These are phyloP conservation scores for Scenedesmus sp. DNA, from an alignment of 163 green algal species.

Conservation along the genomic window DNA sequence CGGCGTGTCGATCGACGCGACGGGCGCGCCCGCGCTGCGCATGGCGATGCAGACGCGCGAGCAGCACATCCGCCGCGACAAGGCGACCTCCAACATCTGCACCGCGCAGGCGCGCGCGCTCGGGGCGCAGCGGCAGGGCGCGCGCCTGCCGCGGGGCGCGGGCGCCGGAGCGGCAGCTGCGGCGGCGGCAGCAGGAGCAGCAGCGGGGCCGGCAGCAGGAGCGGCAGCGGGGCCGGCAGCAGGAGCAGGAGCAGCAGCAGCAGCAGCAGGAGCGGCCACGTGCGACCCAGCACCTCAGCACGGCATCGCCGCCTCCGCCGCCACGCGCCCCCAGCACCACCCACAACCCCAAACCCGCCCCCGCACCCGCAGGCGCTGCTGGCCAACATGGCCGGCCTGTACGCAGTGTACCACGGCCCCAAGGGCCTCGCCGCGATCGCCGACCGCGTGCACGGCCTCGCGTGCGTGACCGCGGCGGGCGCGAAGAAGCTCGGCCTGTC, in stretches of 20 bases:
- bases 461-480: conserved; percentile 83
- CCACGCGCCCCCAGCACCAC: not conserved
- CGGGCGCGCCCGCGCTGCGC: conserved; percentile 89
- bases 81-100: conserved; percentile 99
- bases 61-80: conserved; percentile 99
- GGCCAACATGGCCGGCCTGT: conserved; percentile 98
- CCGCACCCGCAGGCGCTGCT: conserved; percentile 84
- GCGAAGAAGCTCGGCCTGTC: conserved; percentile 80
- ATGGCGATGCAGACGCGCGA: conserved; percentile 99
- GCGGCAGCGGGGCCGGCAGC: too few relatives aligned
- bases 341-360: not conserved
- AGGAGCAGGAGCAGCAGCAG: too few relatives aligned
- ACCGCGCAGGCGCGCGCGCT: conserved; percentile 84
- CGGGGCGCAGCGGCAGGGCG: too few relatives aligned
- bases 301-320: too few relatives aligned
- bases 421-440: conserved; percentile 94
- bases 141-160: too few relatives aligned
- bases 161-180: too few relatives aligned
- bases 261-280: too few relatives aligned
- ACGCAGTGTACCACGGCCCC: conserved; percentile 98
- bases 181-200: too few relatives aligned
- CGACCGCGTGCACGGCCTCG: conserved; percentile 86
- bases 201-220: too few relatives aligned
- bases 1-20: conserved; percentile 87
- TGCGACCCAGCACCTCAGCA: too few relatives aligned